phyloP scores from a whole-genome alignment of 805 yeast genomes.

The Ogataea allantospora region DNA sequence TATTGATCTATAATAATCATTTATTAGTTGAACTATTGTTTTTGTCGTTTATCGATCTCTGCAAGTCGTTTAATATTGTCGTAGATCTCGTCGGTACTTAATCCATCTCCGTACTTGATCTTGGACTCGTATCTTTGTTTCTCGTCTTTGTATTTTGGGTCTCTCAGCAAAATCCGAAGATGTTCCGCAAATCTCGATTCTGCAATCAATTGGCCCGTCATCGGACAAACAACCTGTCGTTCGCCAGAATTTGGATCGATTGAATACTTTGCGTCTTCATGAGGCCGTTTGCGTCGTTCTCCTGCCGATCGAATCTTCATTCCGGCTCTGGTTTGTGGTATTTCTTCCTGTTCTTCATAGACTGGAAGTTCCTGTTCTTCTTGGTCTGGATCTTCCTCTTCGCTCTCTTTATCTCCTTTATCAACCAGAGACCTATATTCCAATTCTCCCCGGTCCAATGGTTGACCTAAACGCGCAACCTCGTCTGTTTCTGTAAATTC shows the following conservation, averaged over 20 bases:
- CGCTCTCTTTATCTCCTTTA: constrained; percentile 37
- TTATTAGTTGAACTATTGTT: constrained; percentile 5
- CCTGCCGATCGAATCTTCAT: constrained; percentile 74
- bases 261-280: constrained; percentile 4
- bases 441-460: constrained; percentile 57
- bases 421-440: constrained; percentile 60
- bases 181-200: constrained; percentile 72
- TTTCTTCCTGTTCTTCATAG: constrained; percentile 9
- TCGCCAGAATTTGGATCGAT: constrained; percentile 21
- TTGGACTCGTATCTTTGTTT: constrained; percentile 59
- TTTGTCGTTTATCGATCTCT: constrained; percentile 14
- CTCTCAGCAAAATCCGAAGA: constrained; percentile 63
- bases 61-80: constrained; percentile 52
- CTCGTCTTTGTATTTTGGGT: constrained; percentile 75
- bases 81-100: constrained; percentile 49
- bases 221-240: constrained; percentile 65
- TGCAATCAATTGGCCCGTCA: constrained; percentile 68
- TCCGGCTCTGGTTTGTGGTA: constrained; percentile 36
- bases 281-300: constrained; percentile 45
- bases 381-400: constrained; percentile 31
- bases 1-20: constrained; percentile 9
- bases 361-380: constrained; percentile 13
- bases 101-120: constrained; percentile 38
- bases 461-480: constrained; percentile 52
- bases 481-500: constrained; percentile 62